Evolutionary conservation across 345 rosid genomes (phyloP).

Genomic region (Salix brachista): DNA sequence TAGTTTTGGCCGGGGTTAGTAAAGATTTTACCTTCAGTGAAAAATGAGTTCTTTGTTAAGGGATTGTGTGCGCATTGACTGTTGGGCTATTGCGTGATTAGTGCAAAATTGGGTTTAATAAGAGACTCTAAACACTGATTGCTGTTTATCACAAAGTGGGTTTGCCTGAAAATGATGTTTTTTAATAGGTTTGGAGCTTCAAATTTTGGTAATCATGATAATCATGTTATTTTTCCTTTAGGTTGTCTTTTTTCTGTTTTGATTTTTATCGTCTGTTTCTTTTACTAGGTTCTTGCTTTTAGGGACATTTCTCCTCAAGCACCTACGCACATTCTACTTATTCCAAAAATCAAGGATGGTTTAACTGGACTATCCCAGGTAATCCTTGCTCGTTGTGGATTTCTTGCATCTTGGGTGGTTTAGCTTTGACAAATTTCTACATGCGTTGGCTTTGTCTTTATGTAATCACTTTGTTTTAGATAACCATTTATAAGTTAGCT

Average conservation of each 20-base stretch:
- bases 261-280: neutral
- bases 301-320: slow-evolving; percentile 82
- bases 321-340: slow-evolving; percentile 76
- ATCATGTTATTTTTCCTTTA: neutral
- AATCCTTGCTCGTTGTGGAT: slow-evolving; percentile 7
- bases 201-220: neutral
- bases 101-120: no score
- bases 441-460: neutral
- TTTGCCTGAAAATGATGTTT: neutral
- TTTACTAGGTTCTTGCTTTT: slow-evolving; percentile 70
- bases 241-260: neutral
- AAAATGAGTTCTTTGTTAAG: neutral
- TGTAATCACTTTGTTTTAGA: neutral
- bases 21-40: neutral
- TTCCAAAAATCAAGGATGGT: slow-evolving; percentile 85
- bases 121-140: no score
- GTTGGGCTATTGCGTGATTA: no score
- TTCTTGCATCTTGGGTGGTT: neutral
- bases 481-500: no score
- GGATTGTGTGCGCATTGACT: neutral
- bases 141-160: no score
- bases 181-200: neutral
- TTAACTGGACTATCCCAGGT: slow-evolving; percentile 87
- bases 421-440: neutral
- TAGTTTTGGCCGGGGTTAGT: neutral